Evolutionary conservation across 257 asterid species (phyloP), one percentile per base, ranked within the genome.

Genomic region (Lantana camara): DNA sequence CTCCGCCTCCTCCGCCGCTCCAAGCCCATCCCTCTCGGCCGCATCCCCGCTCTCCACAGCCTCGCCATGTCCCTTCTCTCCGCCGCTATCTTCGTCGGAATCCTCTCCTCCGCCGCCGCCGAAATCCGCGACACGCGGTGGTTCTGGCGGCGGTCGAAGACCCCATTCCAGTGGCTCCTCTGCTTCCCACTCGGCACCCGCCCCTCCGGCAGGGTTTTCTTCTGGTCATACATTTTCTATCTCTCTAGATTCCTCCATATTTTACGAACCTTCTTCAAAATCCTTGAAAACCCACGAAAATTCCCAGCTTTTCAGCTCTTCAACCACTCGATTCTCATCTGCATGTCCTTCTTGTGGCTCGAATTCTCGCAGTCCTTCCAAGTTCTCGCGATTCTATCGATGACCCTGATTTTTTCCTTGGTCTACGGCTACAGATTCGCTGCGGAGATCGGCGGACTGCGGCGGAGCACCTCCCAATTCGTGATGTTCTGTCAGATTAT

Each of bases 101-200:
- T 64, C 51, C 76, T 90, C 61, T 57, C 77, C 74, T 85, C 97
- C 60, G 60, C 97, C 4, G 75, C 64, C 5, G 90, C 96, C 0
- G 97, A 90, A 41, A 90, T 90, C 67, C 85, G 80, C 8, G 87
- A 90, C 68, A 87, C 97, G 0, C 72, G 82, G 70, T 90, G 97
- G 96, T 34, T 87, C 50, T 90, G 97, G 97, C 70, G 60, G 60
- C 79, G 96, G 17, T 80, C 80, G 27, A 81, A 77, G 21, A 90
- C 95, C 64, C 83, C 95, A 0, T 74, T 90, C 17, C 76, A 90
- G 32, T 90, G 96, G 95, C 95, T 87, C 60, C 80, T 90, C 13
- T 90, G 97, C 55, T 90, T 90, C 78, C 97, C 97, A 0, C 77
- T 90, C 0, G 97, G 97, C 35, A 90, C 95, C 5, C 95, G 97